These are phyloP conservation scores for Chrysosporium queenslandicum DNA, from an alignment of 2,329 filamentous ascomycete species.

Conservation along the genomic window DNA sequence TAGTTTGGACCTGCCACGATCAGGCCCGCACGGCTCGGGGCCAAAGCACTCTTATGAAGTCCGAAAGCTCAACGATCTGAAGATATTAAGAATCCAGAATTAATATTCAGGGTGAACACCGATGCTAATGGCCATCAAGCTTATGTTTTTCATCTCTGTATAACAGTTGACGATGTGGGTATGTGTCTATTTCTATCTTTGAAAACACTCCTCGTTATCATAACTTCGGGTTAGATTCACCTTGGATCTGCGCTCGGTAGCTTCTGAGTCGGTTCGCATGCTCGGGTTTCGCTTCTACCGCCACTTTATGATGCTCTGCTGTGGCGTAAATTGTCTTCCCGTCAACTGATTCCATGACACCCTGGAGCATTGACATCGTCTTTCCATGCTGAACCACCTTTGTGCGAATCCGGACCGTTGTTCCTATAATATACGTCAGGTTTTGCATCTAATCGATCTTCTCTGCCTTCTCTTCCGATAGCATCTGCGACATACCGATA, in stretches of 20 bases:
- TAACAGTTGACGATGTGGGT: not conserved
- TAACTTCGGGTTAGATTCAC: not conserved
- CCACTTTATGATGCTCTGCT: slow-evolving; percentile 46
- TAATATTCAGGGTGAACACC: not conserved
- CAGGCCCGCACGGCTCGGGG: no score
- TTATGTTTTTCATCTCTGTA: not conserved
- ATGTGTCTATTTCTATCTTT: not conserved
- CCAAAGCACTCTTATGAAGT: no score
- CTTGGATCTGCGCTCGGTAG: not conserved
- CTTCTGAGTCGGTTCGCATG: slow-evolving; percentile 22
- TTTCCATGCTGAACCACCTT: slow-evolving; percentile 40
- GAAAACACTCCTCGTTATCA: not conserved
- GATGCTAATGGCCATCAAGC: not conserved
- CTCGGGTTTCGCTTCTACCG: slow-evolving; percentile 32
- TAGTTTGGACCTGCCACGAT: no score
- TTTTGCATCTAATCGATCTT: not conserved
- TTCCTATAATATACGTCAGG: slow-evolving; percentile 21
- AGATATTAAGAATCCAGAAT: no score
- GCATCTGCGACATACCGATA: slow-evolving; percentile 27
- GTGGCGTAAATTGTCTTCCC: slow-evolving; percentile 41
- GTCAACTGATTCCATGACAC: slow-evolving; percentile 42
- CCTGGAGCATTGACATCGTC: slow-evolving; percentile 45
- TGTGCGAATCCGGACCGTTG: slow-evolving; percentile 36
- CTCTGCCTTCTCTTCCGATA: not conserved
- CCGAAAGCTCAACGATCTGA: no score